Conservation (phyloP, 805 yeast genomes). For the Saccharomycopsis sp. region DNA sequence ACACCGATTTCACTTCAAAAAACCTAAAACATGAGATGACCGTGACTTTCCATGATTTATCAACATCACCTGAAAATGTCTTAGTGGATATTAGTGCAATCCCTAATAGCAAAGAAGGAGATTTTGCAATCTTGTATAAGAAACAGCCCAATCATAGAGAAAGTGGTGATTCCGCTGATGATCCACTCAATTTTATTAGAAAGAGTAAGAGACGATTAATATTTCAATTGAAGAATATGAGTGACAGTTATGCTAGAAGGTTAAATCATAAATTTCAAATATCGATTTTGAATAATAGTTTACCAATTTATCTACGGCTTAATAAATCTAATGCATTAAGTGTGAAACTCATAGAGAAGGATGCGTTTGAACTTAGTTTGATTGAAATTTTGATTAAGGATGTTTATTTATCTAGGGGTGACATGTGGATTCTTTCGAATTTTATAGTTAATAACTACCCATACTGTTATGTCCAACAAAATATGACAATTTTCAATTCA, state of each 20-base stretch:
- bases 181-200: conserved; percentile 20
- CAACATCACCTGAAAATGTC: conserved; percentile 52
- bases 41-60: conserved; percentile 55
- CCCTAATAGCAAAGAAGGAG: conserved; percentile 66
- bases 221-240: conserved; percentile 36
- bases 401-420: conserved; percentile 75
- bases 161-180: conserved; percentile 26
- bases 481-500: conserved; percentile 49
- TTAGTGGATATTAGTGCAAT: conserved; percentile 51
- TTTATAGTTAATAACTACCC: conserved; percentile 65
- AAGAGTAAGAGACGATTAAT: conserved; percentile 31
- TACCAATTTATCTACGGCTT: conserved; percentile 55
- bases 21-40: conserved; percentile 36
- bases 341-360: conserved; percentile 40
- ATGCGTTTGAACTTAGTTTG: conserved; percentile 64
- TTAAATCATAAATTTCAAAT: conserved; percentile 33
- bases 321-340: conserved; percentile 62
- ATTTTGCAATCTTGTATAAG: conserved; percentile 59
- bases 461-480: conserved; percentile 27
- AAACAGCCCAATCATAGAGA: conserved; percentile 21
- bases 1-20: neutral
- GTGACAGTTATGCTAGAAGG: conserved; percentile 28
- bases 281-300: conserved; percentile 53
- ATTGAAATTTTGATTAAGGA: conserved; percentile 80
- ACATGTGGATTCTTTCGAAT: conserved; percentile 82